phyloP scores from a whole-genome alignment of 2,329 filamentous ascomycete genomes.

The Neopestalotiopsis sp. region DNA sequence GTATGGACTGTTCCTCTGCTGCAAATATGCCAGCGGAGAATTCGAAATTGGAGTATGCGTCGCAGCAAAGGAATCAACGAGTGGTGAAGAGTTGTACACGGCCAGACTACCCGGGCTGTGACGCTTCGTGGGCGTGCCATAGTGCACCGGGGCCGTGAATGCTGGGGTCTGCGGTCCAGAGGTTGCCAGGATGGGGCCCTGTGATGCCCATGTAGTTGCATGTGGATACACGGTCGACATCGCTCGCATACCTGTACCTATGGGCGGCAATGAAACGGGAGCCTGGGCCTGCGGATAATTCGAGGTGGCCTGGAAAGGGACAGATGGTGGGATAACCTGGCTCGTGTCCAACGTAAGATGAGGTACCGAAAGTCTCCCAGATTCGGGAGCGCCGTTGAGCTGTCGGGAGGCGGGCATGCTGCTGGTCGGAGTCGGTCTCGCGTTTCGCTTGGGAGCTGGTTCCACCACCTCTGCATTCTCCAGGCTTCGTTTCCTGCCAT shows the following conservation, averaged over 20 bases:
- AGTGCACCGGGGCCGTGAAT: slow-evolving; percentile 38
- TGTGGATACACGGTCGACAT: slow-evolving; percentile 79
- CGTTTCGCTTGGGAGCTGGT: slow-evolving; percentile 58
- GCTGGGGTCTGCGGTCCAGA: slow-evolving; percentile 39
- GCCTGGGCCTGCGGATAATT: slow-evolving; percentile 50
- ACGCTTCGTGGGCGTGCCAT: slow-evolving; percentile 57
- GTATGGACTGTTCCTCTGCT: slow-evolving; percentile 90
- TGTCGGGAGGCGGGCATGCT: slow-evolving; percentile 29
- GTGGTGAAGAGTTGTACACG: slow-evolving; percentile 69
- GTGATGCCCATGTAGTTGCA: slow-evolving; percentile 46
- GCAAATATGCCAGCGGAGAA: slow-evolving; percentile 86
- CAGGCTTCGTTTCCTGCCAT: slow-evolving; percentile 53
- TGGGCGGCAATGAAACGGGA: slow-evolving; percentile 64
- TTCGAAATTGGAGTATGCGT: slow-evolving; percentile 72
- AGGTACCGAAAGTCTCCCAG: slow-evolving; percentile 67
- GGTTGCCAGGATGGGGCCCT: slow-evolving; percentile 36
- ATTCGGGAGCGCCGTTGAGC: slow-evolving; percentile 31
- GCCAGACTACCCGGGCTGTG: slow-evolving; percentile 56
- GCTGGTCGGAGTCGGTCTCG: slow-evolving; percentile 35
- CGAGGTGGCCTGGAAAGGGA: slow-evolving; percentile 40
- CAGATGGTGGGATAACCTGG: slow-evolving; percentile 26
- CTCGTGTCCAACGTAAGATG: slow-evolving; percentile 70
- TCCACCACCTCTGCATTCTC: slow-evolving; percentile 55
- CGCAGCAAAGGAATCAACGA: slow-evolving; percentile 63
- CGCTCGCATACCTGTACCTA: slow-evolving; percentile 66